phyloP scores from a whole-genome alignment of 345 rosid species.

The Salix viminalis region DNA sequence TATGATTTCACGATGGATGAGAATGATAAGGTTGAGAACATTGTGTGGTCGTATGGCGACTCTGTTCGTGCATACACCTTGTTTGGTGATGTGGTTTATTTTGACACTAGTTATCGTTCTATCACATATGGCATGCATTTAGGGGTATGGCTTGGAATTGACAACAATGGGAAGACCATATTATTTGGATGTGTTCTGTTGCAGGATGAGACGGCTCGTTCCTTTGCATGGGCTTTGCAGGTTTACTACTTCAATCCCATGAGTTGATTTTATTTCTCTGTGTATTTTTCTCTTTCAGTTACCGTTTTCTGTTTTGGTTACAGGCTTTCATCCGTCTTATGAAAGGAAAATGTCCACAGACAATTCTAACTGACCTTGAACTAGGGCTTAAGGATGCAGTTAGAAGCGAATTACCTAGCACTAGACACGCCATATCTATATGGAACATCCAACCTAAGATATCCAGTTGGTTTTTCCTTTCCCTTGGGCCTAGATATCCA shows the following conservation, averaged over 20 bases:
- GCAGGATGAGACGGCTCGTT: conserved; percentile 64
- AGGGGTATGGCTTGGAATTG: conserved; percentile 81
- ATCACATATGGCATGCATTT: conserved; percentile 76
- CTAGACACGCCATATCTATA: conserved; percentile 62
- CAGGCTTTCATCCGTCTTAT: conserved; percentile 83
- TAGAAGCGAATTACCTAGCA: conserved; percentile 69
- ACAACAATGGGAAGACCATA: conserved; percentile 59
- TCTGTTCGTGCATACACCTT: conserved; percentile 50
- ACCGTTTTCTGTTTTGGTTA: conserved; percentile 38
- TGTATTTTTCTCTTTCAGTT: conserved; percentile 13
- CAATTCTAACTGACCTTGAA: conserved; percentile 79
- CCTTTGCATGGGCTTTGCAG: conserved; percentile 95
- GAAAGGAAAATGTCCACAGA: conserved; percentile 75
- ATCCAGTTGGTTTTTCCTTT: conserved; percentile 75
- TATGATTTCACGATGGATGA: conserved; percentile 64
- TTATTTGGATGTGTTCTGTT: conserved; percentile 77
- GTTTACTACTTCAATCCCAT: conserved; percentile 46
- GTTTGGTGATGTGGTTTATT: conserved; percentile 72
- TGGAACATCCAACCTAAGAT: conserved; percentile 71
- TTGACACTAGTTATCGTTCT: conserved; percentile 72
- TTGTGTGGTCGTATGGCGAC: conserved; percentile 83
- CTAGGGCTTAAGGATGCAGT: conserved; percentile 75
- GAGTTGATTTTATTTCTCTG: not conserved
- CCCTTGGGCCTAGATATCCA: conserved; percentile 63
- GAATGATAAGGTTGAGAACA: conserved; percentile 64